Evolutionary conservation across 257 asterid species (phyloP).

Genomic region (Plantago major): DNA sequence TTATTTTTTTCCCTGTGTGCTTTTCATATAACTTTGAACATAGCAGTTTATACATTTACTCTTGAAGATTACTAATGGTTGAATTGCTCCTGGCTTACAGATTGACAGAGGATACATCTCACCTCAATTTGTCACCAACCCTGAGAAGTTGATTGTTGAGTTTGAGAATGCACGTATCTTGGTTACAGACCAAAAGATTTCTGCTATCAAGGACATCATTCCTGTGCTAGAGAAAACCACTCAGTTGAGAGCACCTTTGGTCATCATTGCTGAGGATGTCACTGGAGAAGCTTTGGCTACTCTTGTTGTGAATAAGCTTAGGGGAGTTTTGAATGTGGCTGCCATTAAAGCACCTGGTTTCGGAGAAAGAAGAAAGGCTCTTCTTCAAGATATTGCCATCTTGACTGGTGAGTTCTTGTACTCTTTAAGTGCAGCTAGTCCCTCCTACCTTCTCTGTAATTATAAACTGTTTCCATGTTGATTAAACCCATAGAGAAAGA

Average conservation of each 20-base stretch:
- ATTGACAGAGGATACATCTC: constrained; percentile 94
- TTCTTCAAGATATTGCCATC: constrained; percentile 95
- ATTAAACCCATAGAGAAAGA: background rate
- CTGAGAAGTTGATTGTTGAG: constrained; percentile 78
- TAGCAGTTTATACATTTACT: background rate
- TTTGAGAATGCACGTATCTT: constrained; percentile 79
- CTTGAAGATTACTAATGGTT: background rate
- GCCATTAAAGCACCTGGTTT: constrained; percentile 99
- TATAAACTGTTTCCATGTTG: background rate
- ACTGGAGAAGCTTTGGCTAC: constrained; percentile 99
- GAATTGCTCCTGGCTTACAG: constrained; percentile 30
- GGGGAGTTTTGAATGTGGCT: constrained; percentile 89
- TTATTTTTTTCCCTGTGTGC: background rate
- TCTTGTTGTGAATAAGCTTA: constrained; percentile 90
- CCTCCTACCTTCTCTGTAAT: too few relatives aligned
- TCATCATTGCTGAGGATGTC: constrained; percentile 84
- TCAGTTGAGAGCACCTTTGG: constrained; percentile 76
- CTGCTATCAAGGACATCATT: constrained; percentile 84
- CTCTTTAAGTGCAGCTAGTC: too few relatives aligned
- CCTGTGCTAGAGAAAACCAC: constrained; percentile 87
- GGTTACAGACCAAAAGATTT: constrained; percentile 85
- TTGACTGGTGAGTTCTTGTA: constrained; percentile 53
- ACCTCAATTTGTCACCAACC: constrained; percentile 90
- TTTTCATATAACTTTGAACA: background rate
- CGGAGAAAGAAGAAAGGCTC: constrained; percentile 94